Conservation (phyloP, 2,329 filamentous ascomycete genomes). For the Diaporthe ilicicola region DNA sequence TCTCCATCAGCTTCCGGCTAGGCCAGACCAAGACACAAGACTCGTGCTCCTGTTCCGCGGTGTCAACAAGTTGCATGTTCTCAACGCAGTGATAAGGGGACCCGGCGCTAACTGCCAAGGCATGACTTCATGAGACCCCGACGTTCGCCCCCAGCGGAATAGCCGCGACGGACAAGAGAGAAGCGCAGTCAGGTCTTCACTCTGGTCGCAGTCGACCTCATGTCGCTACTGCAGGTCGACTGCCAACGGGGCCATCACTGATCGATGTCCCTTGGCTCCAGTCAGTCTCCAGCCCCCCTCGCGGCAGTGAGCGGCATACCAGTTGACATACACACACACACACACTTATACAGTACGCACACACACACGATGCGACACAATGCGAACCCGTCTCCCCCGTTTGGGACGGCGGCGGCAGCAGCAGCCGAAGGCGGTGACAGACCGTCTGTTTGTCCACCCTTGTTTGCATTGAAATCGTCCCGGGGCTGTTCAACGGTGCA, state of each 20-base stretch:
- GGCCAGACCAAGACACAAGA: constrained; percentile 7
- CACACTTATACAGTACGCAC: too few species aligned
- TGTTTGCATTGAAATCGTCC: not conserved
- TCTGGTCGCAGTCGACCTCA: not conserved
- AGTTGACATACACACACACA: not conserved
- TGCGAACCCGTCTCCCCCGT: constrained; percentile 1
- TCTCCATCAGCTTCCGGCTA: constrained; percentile 20
- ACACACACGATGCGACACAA: not conserved
- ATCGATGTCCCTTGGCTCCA: not conserved
- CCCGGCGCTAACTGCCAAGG: not conserved
- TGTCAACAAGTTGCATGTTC: not conserved
- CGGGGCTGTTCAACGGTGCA: constrained; percentile 1
- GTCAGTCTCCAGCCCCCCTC: not conserved
- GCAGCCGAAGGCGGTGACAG: constrained; percentile 23
- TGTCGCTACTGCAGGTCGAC: not conserved
- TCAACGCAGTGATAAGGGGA: constrained; percentile 19
- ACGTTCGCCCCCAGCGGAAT: not conserved
- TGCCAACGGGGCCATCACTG: constrained; percentile 9
- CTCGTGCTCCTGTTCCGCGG: not conserved
- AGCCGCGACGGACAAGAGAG: not conserved
- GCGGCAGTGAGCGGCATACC: not conserved
- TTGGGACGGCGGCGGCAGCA: constrained; percentile 1
- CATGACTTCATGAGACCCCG: constrained; percentile 21
- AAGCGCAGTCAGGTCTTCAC: not conserved
- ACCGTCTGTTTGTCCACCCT: constrained; percentile 9